Evolutionary conservation across 2,329 filamentous ascomycete genomes (phyloP).

Genomic region (Aspergillus arachidicola): DNA sequence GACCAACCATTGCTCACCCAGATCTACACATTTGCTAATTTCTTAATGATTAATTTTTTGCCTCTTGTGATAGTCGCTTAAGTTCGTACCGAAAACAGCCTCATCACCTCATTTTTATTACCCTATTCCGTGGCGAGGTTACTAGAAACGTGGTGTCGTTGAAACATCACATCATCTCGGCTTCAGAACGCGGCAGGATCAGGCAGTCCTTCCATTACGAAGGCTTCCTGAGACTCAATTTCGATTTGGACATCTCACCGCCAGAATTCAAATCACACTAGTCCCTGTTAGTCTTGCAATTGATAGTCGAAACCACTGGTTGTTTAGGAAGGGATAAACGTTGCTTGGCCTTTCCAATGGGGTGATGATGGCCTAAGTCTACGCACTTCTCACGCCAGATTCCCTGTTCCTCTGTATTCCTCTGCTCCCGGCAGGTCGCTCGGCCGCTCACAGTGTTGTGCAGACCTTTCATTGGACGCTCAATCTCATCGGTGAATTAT

Average conservation of each 20-base stretch:
- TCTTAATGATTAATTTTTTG: not conserved
- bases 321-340: slow-evolving; percentile 3
- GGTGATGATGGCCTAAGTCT: slow-evolving; percentile 14
- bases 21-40: not conserved
- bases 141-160: not conserved
- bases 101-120: not conserved
- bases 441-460: not conserved
- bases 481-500: slow-evolving; percentile 1
- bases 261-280: slow-evolving; percentile 5
- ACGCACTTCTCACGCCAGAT: slow-evolving; percentile 12
- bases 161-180: not conserved
- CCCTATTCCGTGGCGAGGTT: not conserved
- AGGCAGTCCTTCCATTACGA: not conserved
- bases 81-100: not conserved
- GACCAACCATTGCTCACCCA: not conserved
- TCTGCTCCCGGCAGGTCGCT: not conserved
- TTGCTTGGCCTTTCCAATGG: slow-evolving; percentile 7
- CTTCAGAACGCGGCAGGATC: not conserved
- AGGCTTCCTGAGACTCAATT: not conserved
- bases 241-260: slow-evolving; percentile 8
- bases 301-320: not conserved
- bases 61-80: not conserved
- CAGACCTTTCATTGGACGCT: not conserved
- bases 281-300: slow-evolving; percentile 6
- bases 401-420: not conserved